These are phyloP conservation scores for Syzygium aromaticum DNA, from an alignment of 345 rosid species.

Conservation along the genomic window DNA sequence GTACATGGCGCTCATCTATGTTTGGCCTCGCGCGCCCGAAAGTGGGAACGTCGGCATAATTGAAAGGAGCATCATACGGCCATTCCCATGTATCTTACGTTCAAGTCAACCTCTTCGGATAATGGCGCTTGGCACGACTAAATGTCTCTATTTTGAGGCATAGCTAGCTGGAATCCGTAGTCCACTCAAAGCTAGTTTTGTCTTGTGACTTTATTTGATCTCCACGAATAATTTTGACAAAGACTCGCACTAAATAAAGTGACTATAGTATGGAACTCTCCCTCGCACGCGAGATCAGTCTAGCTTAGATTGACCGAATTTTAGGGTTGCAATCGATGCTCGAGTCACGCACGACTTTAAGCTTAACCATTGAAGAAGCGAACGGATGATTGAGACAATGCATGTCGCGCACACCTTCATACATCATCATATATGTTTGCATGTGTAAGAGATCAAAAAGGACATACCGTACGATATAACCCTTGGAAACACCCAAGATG, in stretches of 20 bases:
- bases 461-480: background rate
- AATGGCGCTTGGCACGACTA: background rate
- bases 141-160: background rate
- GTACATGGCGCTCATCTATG: background rate
- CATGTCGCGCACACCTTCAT: background rate
- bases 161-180: background rate
- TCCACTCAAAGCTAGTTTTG: background rate
- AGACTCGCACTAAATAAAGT: background rate
- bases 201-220: background rate
- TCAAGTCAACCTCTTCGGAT: background rate
- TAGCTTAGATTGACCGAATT: background rate
- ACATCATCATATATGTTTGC: background rate
- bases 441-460: background rate
- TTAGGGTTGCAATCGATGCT: background rate
- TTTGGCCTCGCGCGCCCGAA: background rate
- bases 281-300: background rate
- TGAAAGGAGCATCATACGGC: background rate
- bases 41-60: background rate
- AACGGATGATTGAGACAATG: background rate
- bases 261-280: background rate
- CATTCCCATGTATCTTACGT: background rate
- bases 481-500: background rate
- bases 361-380: background rate
- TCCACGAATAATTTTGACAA: background rate
- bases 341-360: background rate